Percentiles rank a stretch among this genome's conserved stretches.
phyloP scores from a whole-genome alignment of 2,329 filamentous ascomycete genomes.

The Gnomoniopsis sp. region DNA sequence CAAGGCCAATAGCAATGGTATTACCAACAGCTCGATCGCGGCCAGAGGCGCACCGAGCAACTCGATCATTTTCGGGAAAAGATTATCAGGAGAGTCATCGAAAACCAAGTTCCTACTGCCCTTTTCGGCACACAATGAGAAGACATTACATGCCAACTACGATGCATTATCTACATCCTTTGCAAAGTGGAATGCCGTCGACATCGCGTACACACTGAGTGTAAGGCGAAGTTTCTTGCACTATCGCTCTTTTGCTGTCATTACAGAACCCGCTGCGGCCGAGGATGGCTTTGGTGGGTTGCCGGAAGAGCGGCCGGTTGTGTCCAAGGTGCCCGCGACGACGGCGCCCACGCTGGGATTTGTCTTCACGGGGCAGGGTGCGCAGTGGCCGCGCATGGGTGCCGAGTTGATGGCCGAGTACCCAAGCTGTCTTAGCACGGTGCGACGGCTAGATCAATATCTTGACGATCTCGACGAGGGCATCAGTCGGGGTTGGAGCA shows the following conservation, averaged over 20 bases:
- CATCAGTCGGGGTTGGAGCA: not conserved
- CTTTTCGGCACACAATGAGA: not conserved
- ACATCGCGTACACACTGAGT: not conserved
- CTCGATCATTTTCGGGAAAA: too few relatives aligned
- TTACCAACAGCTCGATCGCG: too few relatives aligned
- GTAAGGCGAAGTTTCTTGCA: not conserved
- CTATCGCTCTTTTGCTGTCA: not conserved
- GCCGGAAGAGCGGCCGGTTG: not conserved
- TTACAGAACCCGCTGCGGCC: not conserved
- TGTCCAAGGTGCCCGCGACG: not conserved
- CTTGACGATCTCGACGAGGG: not conserved
- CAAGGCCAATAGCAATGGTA: too few relatives aligned
- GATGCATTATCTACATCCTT: not conserved
- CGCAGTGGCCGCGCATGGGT: constrained; percentile 11
- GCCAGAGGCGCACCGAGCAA: too few relatives aligned
- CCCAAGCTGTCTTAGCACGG: not conserved
- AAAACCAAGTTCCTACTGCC: not conserved
- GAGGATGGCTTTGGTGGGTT: not conserved
- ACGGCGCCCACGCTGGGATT: constrained; percentile 4
- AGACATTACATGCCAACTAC: not conserved
- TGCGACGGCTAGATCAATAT: not conserved
- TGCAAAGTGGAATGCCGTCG: not conserved
- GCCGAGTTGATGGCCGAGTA: constrained; percentile 1
- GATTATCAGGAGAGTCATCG: too few relatives aligned
- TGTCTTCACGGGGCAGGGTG: constrained; percentile 16